Evolutionary conservation across 768 basidiomycete species (phyloP).

Genomic region (Daedaleopsis nitida): DNA sequence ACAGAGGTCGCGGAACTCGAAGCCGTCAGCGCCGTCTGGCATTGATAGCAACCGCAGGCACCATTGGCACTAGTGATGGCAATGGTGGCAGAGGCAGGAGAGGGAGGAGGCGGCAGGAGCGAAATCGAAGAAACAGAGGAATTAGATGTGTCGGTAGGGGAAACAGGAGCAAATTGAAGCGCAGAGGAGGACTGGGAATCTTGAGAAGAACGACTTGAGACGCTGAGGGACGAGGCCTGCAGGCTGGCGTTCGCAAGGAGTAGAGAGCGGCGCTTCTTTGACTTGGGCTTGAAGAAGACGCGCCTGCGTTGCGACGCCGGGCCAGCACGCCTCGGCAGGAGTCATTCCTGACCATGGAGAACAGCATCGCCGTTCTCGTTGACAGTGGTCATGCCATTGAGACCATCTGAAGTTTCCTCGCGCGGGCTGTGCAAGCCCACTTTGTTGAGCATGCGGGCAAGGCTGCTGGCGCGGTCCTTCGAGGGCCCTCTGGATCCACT

Average conservation of each 20-base stretch:
- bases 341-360: slow-evolving; percentile 19
- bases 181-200: slow-evolving; percentile 11
- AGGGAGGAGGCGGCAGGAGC: slow-evolving; percentile 6
- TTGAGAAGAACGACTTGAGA: neutral
- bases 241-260: neutral
- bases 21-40: neutral
- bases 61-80: neutral
- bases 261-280: neutral
- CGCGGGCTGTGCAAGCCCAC: slow-evolving; percentile 17
- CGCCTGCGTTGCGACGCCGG: slow-evolving; percentile 15
- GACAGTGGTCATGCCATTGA: neutral
- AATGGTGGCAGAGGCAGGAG: neutral
- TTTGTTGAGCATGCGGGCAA: slow-evolving; percentile 25
- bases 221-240: slow-evolving; percentile 17
- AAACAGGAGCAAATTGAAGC: slow-evolving; percentile 14
- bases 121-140: slow-evolving; percentile 18
- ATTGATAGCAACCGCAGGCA: slow-evolving; percentile 6
- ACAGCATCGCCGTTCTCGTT: slow-evolving; percentile 3
- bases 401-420: slow-evolving; percentile 1
- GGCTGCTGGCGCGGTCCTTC: slow-evolving; percentile 18
- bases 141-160: slow-evolving; percentile 10
- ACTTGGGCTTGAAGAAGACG: slow-evolving; percentile 12
- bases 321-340: slow-evolving; percentile 22
- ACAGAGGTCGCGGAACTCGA: neutral
- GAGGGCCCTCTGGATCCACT: slow-evolving; percentile 18